Percentiles rank a stretch among this genome's conserved stretches.
Evolutionary conservation across 2,329 filamentous ascomycete species (phyloP).

Genomic region (Talaromyces islandicus): DNA sequence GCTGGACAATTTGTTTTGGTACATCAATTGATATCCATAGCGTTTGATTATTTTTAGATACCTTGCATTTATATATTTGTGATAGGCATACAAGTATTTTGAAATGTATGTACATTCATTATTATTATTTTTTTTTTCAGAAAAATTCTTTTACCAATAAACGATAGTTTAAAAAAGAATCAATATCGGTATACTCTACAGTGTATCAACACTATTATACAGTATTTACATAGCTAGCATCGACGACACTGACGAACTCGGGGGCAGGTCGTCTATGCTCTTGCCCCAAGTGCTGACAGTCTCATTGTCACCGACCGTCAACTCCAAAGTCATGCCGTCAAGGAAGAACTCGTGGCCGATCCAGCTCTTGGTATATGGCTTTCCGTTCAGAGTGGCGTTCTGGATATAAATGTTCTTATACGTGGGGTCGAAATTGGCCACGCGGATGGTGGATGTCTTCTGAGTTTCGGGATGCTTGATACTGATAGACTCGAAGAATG

Average conservation of each 20-base stretch:
- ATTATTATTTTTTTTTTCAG: no score
- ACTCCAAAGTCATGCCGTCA: conserved; percentile 56
- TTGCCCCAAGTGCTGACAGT: conserved; percentile 62
- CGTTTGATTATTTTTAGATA: neutral
- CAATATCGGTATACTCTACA: neutral
- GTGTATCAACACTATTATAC: neutral
- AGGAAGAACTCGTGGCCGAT: conserved; percentile 62
- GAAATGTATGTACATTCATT: neutral
- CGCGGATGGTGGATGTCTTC: conserved; percentile 53
- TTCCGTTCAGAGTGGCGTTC: conserved; percentile 56
- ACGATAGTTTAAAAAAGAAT: neutral
- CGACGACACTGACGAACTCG: conserved; percentile 39
- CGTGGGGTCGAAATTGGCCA: conserved; percentile 53
- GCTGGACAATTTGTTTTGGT: neutral
- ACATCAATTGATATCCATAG: no score
- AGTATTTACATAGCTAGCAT: conserved; percentile 1
- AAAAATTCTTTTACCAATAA: neutral
- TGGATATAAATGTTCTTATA: conserved; percentile 59
- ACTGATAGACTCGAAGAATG: conserved; percentile 56
- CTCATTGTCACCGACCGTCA: conserved; percentile 56
- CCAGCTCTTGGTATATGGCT: conserved; percentile 59
- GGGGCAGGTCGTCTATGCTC: conserved; percentile 53
- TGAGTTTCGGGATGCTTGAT: conserved; percentile 54
- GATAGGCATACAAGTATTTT: neutral
- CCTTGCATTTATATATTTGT: neutral